Base-by-base conservation (phyloP, 805 yeast species). In the Zygosaccharomyces bisporus region DNA sequence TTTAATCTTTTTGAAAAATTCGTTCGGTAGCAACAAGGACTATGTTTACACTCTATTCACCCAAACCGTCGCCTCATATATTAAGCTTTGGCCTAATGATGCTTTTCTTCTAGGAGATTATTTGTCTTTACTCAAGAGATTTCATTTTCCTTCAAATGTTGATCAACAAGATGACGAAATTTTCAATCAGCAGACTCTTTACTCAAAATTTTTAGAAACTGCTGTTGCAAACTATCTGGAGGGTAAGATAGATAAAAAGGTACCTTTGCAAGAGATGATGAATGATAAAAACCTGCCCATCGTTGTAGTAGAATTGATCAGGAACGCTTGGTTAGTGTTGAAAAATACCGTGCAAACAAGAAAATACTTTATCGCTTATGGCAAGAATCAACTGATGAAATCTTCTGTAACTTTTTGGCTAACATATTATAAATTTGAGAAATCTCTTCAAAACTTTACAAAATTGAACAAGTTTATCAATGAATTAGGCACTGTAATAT, bases 351-450 rank as follows among this genome's bases (percentile, higher is more conserved):
- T 60, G 35, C 64, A 67, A 38, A 64, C 65, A 1, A 64, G 66
- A 43, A 64, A 63, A 47, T 45, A 55, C 19, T 52, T 68, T 20
- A 57, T 54, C 18, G 48, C 44, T 14, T 67, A 57, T 43, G 46
- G 62, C 14, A 61, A 54, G 17, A 41, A 50, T 17, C 52, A 54
- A 5, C 39, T 49, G 8, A 55, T 81, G 10, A 63, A 63, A 34
- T 55, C 64, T 4, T 74, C 79, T 1, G 61, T 62, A 4, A 54
- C 70, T 16, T 84, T 80, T 53, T 83, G 89, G 89, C 56, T 62
- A 8, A 71, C 73, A 31, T 79, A 66, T 47, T 72, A 82, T 48
- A 75, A 76, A 37, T 79, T 75, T 53, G 83, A 81, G 49, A 71
- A 69, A 17, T 42, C 53, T 1, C 68, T 68, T 38, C 63, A 68